A percentile compares a stretch with the other conserved stretches of the same genome.
Evolutionary conservation across 2,329 filamentous ascomycete species (phyloP).

Genomic region (Nannizziopsis arthrosporioides): DNA sequence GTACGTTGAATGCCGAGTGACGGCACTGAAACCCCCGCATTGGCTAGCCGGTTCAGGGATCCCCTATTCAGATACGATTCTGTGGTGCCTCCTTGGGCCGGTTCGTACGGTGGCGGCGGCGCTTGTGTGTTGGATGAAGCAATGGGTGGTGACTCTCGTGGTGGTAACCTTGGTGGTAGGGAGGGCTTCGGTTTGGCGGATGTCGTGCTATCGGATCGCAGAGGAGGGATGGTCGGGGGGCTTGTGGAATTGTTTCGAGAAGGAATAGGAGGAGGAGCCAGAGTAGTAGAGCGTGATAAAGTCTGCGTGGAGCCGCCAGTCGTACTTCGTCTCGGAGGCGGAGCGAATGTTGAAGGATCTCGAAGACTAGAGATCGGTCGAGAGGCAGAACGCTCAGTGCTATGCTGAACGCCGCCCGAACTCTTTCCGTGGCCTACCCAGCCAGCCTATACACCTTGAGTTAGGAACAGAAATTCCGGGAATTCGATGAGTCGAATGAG

Average conservation of each 20-base stretch:
- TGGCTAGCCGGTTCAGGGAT: conserved; percentile 54
- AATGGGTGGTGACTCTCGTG: conserved; percentile 46
- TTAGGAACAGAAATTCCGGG: no score
- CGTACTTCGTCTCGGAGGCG: conserved; percentile 60
- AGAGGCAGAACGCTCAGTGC: conserved; percentile 37
- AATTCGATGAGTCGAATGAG: no score
- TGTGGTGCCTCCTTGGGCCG: conserved; percentile 20
- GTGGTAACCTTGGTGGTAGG: conserved; percentile 59
- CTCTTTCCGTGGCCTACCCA: conserved; percentile 48
- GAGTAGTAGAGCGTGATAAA: no score
- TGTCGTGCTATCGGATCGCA: conserved; percentile 30
- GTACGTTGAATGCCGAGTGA: conserved; percentile 56
- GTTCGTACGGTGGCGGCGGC: conserved; percentile 38
- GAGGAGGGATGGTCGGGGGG: conserved; percentile 59
- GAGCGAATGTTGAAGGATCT: conserved; percentile 67
- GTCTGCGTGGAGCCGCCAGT: conserved; percentile 35
- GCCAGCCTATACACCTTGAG: conserved; percentile 36
- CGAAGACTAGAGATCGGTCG: conserved; percentile 58
- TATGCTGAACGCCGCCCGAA: conserved; percentile 26
- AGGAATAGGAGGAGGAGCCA: conserved; percentile 25
- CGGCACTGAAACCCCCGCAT: conserved; percentile 67
- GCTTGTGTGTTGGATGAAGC: conserved; percentile 26
- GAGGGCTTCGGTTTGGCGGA: conserved; percentile 38
- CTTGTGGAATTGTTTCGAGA: conserved; percentile 40
- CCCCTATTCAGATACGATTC: conserved; percentile 40